phyloP scores from a whole-genome alignment of 176 grass and related monocot species.

The Calamus simplicifolius region DNA sequence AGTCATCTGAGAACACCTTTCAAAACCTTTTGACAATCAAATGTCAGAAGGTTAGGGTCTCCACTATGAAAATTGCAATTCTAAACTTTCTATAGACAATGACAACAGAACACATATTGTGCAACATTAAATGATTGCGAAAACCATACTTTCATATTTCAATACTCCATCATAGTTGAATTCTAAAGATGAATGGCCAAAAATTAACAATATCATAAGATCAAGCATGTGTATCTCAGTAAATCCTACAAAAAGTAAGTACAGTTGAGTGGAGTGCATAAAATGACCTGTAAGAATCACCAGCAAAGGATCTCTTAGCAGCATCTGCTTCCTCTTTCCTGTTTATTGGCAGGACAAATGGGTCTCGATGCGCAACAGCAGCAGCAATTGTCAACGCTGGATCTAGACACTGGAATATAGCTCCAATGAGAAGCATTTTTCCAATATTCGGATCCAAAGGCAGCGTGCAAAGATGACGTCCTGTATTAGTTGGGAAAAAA shows the following conservation, averaged over 20 bases:
- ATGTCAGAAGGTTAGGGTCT: too few species aligned
- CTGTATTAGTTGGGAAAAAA: constrained; percentile 32
- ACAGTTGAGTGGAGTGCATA: constrained; percentile 13
- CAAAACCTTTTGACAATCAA: too few species aligned
- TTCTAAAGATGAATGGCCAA: too few species aligned
- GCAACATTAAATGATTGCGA: too few species aligned
- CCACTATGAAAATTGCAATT: too few species aligned
- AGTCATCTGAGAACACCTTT: too few species aligned
- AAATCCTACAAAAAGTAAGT: constrained; percentile 7
- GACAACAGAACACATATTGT: too few species aligned
- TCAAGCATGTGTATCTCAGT: background rate
- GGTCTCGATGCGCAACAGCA: constrained; percentile 72
- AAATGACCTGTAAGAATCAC: constrained; percentile 75
- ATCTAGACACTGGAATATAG: constrained; percentile 86
- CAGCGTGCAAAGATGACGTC: constrained; percentile 71
- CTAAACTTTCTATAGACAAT: too few species aligned
- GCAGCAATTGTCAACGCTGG: constrained; percentile 88
- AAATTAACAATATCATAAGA: too few species aligned
- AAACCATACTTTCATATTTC: too few species aligned
- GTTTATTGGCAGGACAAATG: constrained; percentile 92
- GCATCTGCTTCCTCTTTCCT: constrained; percentile 92
- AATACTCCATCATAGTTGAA: too few species aligned
- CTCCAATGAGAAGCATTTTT: constrained; percentile 93
- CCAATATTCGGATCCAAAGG: constrained; percentile 94
- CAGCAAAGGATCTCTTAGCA: constrained; percentile 88